Evolutionary conservation across 352 stramenopile genomes (phyloP), one percentile per base, ranked within the genome.

Genomic region (Lagenidium giganteum): DNA sequence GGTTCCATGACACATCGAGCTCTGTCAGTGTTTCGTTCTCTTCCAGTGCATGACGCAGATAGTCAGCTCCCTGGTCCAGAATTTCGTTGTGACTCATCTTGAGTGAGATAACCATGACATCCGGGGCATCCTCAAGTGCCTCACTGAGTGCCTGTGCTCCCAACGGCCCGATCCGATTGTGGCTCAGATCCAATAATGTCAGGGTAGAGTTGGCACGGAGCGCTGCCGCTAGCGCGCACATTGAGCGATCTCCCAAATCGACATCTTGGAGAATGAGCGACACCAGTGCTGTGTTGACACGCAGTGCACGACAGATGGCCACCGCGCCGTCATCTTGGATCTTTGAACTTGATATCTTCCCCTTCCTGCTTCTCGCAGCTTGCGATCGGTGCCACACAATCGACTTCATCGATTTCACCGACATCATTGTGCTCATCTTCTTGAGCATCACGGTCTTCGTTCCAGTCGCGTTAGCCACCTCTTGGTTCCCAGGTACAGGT

Each of bases 1-100:
- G 69, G 29, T 87, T 91, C 73, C 61, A 85, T 28, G 69, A 88
- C 12, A 84, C 39, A 43, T 91, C 57, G 3, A 86, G 66, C 28
- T 51, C 67, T 34, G 75, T 59, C 11, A 91, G 51, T 20, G 79
- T 87, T 40, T 91, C 79, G 40, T 91, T 91, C 43, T 87, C 75
- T 31, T 61, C 44, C 1, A 91, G 40, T 3, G 67, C 71, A 18
- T 53, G 57, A 7, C 64, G 65, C 11, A 91, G 44, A 21, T 58
- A 47, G 1, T 53, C 25, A 8, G 76, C 54, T 12, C 73, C 75
- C 3, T 37, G 53, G 34, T 78, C 57, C 2, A 54, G 65, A 24
- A 91, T 79, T 2, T 25, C 33, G 33, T 91, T 91, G 9, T 59
- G 48, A 40, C 70, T 68, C 22, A 91, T 48, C 48, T 91, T 53